Evolutionary conservation across 192 early-diverging fungal species (phyloP), one percentile per base, ranked within the genome.

Genomic region (Pilobolus umbonatus): DNA sequence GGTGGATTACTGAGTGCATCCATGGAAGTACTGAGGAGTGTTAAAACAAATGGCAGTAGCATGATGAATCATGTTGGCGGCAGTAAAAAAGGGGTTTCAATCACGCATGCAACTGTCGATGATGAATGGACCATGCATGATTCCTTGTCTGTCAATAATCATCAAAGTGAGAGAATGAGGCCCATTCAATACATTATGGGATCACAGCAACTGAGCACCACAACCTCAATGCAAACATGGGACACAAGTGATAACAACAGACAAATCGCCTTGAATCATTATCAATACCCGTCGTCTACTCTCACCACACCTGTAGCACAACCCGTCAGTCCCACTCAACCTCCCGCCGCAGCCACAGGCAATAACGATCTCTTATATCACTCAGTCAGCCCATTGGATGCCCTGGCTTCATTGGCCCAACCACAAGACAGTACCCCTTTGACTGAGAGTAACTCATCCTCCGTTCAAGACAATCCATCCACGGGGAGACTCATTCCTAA

Each of bases 331-430:
- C n/a, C n/a, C n/a, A n/a, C n/a, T n/a, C n/a, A n/a, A 45, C 58
- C 58, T 21, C 45, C 44, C 9, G 44, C 25, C 22, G 31, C 36
- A 5, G 21, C 14, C 6, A 32, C 17, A 32, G 32, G 14, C 31
- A 56, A 68, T n/a, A 64, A 65, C 25, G 43, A 49, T 29, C 61
- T 48, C 1, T 25, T 73, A 4, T 76, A 75, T 28, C 65, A 73
- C 28, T 59, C 74, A 19, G 74, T 71, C 5, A 79, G 77, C 43
- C 77, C 77, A 0, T 48, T 79, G 52, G 77, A 79, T 43, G 56
- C 60, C 7, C 57, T 79, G 2, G 72, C 74, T 0, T 44, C 75
- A 6, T 62, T 79, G 48, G 72, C 74, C 21, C 54, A 61, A 0
- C 36, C 30, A 54, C 34, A 34, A 11, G 19, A 54, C 9, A 21